phyloP scores from a whole-genome alignment of 768 basidiomycete genomes.

The Gloeophyllum trabeum region DNA sequence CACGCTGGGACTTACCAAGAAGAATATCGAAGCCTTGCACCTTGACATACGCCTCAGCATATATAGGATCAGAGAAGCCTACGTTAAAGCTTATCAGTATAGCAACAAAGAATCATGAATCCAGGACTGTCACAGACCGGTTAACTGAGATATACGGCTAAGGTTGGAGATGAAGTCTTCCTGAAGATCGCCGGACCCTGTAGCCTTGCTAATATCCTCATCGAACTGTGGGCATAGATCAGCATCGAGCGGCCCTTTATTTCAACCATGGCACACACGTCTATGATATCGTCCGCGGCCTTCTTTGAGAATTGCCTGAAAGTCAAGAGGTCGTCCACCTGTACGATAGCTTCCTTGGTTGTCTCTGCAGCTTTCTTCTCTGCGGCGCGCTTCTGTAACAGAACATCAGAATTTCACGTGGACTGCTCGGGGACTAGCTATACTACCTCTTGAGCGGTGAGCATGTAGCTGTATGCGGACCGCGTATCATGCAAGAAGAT shows the following conservation, averaged over 20 bases:
- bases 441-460: constrained; percentile 82
- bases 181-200: constrained; percentile 69
- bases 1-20: constrained; percentile 52
- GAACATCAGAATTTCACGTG: not conserved
- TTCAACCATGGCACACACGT: constrained; percentile 29
- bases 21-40: constrained; percentile 97
- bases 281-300: constrained; percentile 65
- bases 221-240: constrained; percentile 49
- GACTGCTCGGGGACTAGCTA: not conserved
- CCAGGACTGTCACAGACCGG: constrained; percentile 37
- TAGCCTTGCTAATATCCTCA: constrained; percentile 81
- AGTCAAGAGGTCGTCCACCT: constrained; percentile 85
- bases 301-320: constrained; percentile 98
- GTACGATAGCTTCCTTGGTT: constrained; percentile 56
- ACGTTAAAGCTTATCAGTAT: constrained; percentile 1
- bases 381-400: constrained; percentile 65
- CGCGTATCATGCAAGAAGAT: constrained; percentile 83
- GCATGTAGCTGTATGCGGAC: constrained; percentile 88
- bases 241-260: not conserved
- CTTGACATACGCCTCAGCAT: constrained; percentile 95
- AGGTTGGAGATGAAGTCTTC: constrained; percentile 95
- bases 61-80: constrained; percentile 98
- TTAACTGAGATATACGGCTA: constrained; percentile 86
- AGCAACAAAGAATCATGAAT: not conserved
- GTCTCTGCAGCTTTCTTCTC: constrained; percentile 85